Conservation (phyloP, 2,329 filamentous ascomycete species). For the Leptoxyphium fumago region DNA sequence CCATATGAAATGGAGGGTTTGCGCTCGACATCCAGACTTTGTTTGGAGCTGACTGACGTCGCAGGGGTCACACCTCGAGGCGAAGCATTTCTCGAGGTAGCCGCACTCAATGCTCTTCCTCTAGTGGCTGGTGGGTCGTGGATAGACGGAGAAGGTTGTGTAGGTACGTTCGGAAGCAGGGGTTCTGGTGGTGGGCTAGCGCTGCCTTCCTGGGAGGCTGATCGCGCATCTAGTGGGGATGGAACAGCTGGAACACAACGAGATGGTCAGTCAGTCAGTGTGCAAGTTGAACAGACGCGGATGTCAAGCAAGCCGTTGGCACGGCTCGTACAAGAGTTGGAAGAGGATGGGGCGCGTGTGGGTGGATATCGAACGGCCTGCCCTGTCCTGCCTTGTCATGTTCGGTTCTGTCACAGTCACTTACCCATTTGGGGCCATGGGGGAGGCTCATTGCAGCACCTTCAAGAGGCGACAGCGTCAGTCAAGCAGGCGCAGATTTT, state of each 20-base stretch:
- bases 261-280: not conserved
- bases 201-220: slow-evolving; percentile 3
- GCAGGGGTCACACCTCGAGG: slow-evolving; percentile 30
- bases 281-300: no score
- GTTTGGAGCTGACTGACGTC: slow-evolving; percentile 21
- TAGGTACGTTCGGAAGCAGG: slow-evolving; percentile 16
- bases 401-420: no score
- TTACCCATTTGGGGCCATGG: no score
- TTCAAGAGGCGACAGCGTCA: no score
- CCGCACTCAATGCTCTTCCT: slow-evolving; percentile 30
- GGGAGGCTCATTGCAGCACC: no score
- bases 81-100: slow-evolving; percentile 26
- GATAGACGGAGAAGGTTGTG: slow-evolving; percentile 8
- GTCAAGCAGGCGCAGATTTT: no score
- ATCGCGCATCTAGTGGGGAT: not conserved
- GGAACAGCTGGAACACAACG: not conserved
- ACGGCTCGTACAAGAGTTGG: no score
- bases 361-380: no score
- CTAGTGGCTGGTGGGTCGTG: slow-evolving; percentile 31
- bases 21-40: slow-evolving; percentile 28
- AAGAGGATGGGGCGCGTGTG: no score
- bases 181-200: slow-evolving; percentile 19
- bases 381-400: no score
- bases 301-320: no score
- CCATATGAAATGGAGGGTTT: slow-evolving; percentile 50